These are phyloP conservation scores for Pyracantha coccinea DNA, from an alignment of 331 rosid species.

Conservation along the genomic window DNA sequence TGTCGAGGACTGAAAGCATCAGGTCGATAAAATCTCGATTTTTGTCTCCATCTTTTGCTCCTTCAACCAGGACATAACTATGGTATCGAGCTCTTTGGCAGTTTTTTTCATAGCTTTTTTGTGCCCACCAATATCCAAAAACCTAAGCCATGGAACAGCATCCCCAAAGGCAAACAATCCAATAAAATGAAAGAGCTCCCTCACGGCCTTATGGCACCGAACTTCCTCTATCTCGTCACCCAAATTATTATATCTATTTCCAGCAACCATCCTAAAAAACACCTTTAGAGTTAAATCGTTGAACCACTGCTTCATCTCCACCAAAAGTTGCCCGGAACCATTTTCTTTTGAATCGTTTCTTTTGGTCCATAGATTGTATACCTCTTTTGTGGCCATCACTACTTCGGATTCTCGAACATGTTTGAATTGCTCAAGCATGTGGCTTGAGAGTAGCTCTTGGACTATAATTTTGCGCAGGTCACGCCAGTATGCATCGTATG, in stretches of 20 bases:
- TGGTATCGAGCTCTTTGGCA: conserved; percentile 20
- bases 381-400: conserved; percentile 18
- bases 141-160: conserved; percentile 32
- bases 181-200: conserved; percentile 17
- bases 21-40: conserved; percentile 26
- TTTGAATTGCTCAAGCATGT: conserved; percentile 22
- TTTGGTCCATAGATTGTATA: conserved; percentile 20
- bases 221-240: conserved; percentile 4
- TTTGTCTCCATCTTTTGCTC: conserved; percentile 1
- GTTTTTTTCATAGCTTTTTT: conserved; percentile 25
- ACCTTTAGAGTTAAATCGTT: conserved; percentile 32
- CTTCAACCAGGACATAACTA: conserved; percentile 21
- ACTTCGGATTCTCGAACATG: conserved; percentile 26
- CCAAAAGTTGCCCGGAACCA: background rate
- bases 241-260: background rate
- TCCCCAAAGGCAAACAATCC: conserved; percentile 29
- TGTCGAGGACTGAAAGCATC: conserved; percentile 18
- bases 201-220: conserved; percentile 17
- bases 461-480: conserved; percentile 27
- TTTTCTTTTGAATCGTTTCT: background rate
- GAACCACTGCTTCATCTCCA: conserved; percentile 51
- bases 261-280: conserved; percentile 29
- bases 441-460: conserved; percentile 31
- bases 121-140: conserved; percentile 35
- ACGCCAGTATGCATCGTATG: conserved; percentile 38